Base-by-base conservation (phyloP, 257 asterid genomes). In the Nicotiana undulata region DNA sequence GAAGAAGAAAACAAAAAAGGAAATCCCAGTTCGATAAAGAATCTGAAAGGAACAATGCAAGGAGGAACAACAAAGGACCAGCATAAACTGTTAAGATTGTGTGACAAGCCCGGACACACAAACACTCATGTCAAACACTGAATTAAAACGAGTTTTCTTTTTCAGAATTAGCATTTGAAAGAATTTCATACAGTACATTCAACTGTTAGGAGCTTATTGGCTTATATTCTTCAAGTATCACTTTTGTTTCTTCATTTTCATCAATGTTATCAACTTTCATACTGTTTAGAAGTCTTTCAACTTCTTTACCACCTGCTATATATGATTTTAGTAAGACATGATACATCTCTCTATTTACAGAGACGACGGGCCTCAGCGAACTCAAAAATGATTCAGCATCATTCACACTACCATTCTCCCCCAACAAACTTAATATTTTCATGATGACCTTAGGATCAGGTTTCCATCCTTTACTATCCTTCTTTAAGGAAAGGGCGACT, bases 191-290 rank as follows among this genome's bases (percentile, higher is more conserved):
- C 40, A 15, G 16, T 22, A 15, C 22, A 46, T 72, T 6, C 3
- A 46, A 46, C 37, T 13, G 40, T 46, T 72, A 24, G 16, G 16
- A 24, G 22, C 40, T 72, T 59, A 1, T 15, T 46, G 78, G 9
- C 12, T 59, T 72, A 79, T 82, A 83, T 59, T 51, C 87, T 40
- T 40, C 72, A 66, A 88, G 86, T 78, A 90, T 86, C 83, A 77
- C 76, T 83, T 79, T 65, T 20, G 91, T 88, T 83, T 90, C 94
- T 79, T 90, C 88, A 56, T 89, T 89, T 81, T 83, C 88, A 37
- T 84, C 87, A 59, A 85, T 83, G 53, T 83, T 81, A 78, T 91
- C 94, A 44, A 81, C 84, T 76, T 82, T 86, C 96, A 91, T 86
- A 68, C 56, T 58, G 66, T 79, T 79, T 12, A 90, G 49, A 56